Base-by-base conservation (phyloP, 2,329 filamentous ascomycete species). In the Aspergillus pseudotamarii region DNA sequence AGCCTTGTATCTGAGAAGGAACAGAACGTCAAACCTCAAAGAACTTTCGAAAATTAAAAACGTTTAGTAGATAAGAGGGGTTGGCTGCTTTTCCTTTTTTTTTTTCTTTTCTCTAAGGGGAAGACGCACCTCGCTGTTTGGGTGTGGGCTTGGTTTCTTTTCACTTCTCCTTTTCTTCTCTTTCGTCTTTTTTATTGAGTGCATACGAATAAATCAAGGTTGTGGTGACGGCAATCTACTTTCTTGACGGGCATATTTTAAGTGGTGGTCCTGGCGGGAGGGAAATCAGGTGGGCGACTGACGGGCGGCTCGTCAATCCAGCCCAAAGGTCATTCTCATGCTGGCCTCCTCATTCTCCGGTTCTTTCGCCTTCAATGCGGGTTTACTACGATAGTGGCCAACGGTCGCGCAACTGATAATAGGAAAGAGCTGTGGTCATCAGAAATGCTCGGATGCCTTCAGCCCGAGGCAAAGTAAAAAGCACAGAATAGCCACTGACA, bases 101-200 rank as follows among this genome's bases (percentile, higher is more conserved):
- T 21, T 16, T 30, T 21, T 38, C 23, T 23, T 38, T 32, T 43
- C 14, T 21, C 10, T 48, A 41, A 45, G 56, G n/a, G 43, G 58
- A 41, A 60, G 48, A 68, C 67, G 65, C 64, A 68, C 67, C 67
- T 68, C 51, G 53, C 10, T 51, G 32, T 46, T 48, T 60, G 45
- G 21, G 34, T 36, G 30, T 55, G 9, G n/a, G 21, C 32, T 58
- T 57, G 9, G n/a, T 53, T 53, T 59, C 19, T 30, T 32, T 41
- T 51, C 26, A 41, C 46, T 59, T 43, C 45, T 53, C 59, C 32
- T 46, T 46, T 58, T 58, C n/a, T 56, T 62, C 28, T 48, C 12
- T 48, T 62, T 38, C 26, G 34, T 32, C 6, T 57, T 58, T 58
- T 51, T 19, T 34, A 46, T 36, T 43, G 30, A n/a, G 21, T 59